Evolutionary conservation across 139 green algal genomes (phyloP).

Genomic region (Edaphochlamys debaryana): DNA sequence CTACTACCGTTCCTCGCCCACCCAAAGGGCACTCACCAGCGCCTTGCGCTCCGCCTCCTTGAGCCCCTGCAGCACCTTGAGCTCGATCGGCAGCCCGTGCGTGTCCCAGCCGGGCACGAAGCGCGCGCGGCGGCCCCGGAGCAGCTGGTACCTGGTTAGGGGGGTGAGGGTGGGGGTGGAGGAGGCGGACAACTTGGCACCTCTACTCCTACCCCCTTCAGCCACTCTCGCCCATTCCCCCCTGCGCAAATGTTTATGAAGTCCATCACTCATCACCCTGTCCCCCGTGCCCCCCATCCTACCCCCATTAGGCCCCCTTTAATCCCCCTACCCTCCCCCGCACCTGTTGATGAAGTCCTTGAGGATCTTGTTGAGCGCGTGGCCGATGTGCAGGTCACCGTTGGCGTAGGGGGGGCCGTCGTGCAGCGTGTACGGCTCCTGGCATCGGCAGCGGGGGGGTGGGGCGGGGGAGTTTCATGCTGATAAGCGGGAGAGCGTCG

Average conservation of each 20-base stretch:
- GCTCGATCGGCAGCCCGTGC: slow-evolving; percentile 98
- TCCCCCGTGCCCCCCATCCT: too few relatives aligned
- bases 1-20: too few relatives aligned
- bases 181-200: too few relatives aligned
- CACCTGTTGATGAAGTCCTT: slow-evolving; percentile 96
- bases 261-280: too few relatives aligned
- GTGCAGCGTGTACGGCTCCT: slow-evolving; percentile 94
- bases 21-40: slow-evolving; percentile 57
- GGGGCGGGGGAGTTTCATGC: background rate
- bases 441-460: background rate
- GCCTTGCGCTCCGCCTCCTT: slow-evolving; percentile 66
- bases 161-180: too few relatives aligned
- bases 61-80: slow-evolving; percentile 94
- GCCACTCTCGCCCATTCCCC: too few relatives aligned
- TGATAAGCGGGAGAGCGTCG: too few relatives aligned
- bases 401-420: slow-evolving; percentile 99
- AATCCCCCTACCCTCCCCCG: too few relatives aligned
- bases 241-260: too few relatives aligned
- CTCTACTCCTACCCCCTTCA: too few relatives aligned
- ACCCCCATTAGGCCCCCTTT: too few relatives aligned
- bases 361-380: slow-evolving; percentile 99
- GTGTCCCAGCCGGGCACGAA: slow-evolving; percentile 98
- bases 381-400: slow-evolving; percentile 97
- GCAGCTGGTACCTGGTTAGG: slow-evolving; percentile 70
- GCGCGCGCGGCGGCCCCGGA: slow-evolving; percentile 71